Evolutionary conservation across 176 grass and related monocot genomes (phyloP).

Genomic region (Stipa capillata): DNA sequence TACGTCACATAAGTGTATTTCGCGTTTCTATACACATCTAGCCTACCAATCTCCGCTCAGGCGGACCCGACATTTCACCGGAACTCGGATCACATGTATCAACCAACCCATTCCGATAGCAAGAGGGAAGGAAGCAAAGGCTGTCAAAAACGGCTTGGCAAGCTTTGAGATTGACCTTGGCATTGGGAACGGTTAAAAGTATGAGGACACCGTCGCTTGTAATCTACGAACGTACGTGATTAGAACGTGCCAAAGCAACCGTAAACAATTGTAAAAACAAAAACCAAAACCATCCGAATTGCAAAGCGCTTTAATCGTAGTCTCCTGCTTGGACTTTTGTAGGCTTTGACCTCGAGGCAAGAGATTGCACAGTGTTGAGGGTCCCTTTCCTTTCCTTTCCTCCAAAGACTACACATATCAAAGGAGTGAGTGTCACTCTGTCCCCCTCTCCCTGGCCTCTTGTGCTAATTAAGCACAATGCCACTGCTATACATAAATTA

Average conservation of each 20-base stretch:
- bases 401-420: slow-evolving; percentile 37
- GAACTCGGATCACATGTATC: too few relatives aligned
- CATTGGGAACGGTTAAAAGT: not conserved
- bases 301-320: slow-evolving; percentile 21
- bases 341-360: slow-evolving; percentile 44
- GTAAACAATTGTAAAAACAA: slow-evolving; percentile 13
- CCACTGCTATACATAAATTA: not conserved
- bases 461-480: not conserved
- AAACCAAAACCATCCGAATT: not conserved
- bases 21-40: too few relatives aligned
- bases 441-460: slow-evolving; percentile 10
- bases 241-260: slow-evolving; percentile 14
- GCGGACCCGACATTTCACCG: too few relatives aligned
- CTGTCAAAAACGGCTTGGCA: too few relatives aligned
- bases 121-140: too few relatives aligned
- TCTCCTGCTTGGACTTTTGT: slow-evolving; percentile 35
- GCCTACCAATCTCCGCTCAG: too few relatives aligned
- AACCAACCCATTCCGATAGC: too few relatives aligned
- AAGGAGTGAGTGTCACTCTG: slow-evolving; percentile 18
- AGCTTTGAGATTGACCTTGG: slow-evolving; percentile 7
- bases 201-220: slow-evolving; percentile 24
- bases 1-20: too few relatives aligned
- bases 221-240: slow-evolving; percentile 20
- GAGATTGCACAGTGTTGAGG: not conserved
- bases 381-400: not conserved